Percentiles rank a stretch among this genome's conserved stretches.
Evolutionary conservation across 495 filamentous ascomycete genomes (phyloP).

Genomic region (Aspergillus bridgeri): DNA sequence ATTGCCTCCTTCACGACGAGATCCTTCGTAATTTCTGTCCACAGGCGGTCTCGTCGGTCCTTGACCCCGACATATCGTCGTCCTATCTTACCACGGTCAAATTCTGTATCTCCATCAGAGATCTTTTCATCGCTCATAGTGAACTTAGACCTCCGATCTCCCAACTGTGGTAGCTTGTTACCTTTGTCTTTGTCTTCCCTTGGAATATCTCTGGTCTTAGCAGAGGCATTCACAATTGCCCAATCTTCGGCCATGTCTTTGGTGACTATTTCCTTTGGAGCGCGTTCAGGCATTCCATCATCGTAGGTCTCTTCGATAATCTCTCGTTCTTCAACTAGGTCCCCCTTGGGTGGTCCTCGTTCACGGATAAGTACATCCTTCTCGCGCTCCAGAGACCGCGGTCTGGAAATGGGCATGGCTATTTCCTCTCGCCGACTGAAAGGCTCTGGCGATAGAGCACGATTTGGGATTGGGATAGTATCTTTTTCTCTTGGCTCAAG

Average conservation of each 20-base stretch:
- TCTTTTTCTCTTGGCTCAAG: conserved; percentile 10
- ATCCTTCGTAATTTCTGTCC: conserved; percentile 98
- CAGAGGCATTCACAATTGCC: conserved; percentile 15
- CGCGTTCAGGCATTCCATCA: not conserved
- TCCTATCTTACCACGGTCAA: conserved; percentile 32
- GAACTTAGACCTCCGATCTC: conserved; percentile 11
- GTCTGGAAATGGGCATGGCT: conserved; percentile 5
- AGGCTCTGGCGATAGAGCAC: conserved; percentile 7
- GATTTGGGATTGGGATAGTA: not conserved
- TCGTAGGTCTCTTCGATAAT: conserved; percentile 17
- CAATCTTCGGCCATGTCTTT: conserved; percentile 11
- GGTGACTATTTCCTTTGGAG: not conserved
- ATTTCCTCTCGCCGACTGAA: conserved; percentile 11
- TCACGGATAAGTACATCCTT: conserved; percentile 10
- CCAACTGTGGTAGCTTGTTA: conserved; percentile 1
- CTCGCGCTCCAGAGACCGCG: conserved; percentile 8
- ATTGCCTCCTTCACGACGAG: conserved; percentile 86
- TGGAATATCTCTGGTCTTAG: conserved; percentile 1
- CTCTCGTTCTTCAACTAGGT: conserved; percentile 11
- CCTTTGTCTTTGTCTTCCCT: conserved; percentile 5
- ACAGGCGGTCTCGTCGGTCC: conserved; percentile 61
- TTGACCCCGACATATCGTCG: conserved; percentile 40
- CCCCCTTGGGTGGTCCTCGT: not conserved
- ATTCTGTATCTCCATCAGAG: conserved; percentile 20
- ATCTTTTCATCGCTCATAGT: conserved; percentile 8